phyloP scores from a whole-genome alignment of 2,329 filamentous ascomycete species.

The Stachybotrys chartarum region DNA sequence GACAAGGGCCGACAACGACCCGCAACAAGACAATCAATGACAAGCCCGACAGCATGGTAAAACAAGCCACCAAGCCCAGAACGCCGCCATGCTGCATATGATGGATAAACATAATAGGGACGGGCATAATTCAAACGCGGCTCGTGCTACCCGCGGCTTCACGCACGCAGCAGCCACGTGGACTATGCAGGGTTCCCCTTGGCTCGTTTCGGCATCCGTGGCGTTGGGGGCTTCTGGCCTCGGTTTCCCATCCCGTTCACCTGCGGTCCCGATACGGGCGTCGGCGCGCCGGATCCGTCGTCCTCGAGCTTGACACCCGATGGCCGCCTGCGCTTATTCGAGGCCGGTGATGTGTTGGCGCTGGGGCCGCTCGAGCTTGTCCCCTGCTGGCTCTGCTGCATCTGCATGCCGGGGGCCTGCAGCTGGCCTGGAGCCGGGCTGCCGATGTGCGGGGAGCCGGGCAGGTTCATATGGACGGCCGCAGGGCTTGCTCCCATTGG shows the following conservation, averaged over 20 bases:
- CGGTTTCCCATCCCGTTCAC: conserved; percentile 44
- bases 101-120: conserved; percentile 20
- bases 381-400: conserved; percentile 62
- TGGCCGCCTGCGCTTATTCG: conserved; percentile 51
- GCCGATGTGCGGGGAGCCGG: conserved; percentile 53
- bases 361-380: conserved; percentile 59
- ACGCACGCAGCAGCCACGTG: conserved; percentile 12
- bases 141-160: neutral
- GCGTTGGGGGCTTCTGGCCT: conserved; percentile 49
- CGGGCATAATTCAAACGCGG: conserved; percentile 9
- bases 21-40: neutral
- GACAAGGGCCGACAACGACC: neutral
- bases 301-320: conserved; percentile 53
- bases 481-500: conserved; percentile 54
- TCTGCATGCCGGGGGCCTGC: conserved; percentile 59
- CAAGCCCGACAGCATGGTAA: conserved; percentile 1
- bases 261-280: conserved; percentile 34
- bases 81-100: conserved; percentile 28
- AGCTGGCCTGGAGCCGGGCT: conserved; percentile 56
- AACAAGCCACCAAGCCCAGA: conserved; percentile 15
- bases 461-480: conserved; percentile 51
- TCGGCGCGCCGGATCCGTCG: conserved; percentile 41
- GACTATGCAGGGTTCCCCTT: conserved; percentile 33
- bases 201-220: conserved; percentile 47
- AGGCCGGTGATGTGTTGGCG: conserved; percentile 58